Percentiles rank a stretch among this genome's conserved stretches.
Evolutionary conservation across 495 filamentous ascomycete species (phyloP).

Genomic region (Penicillium paradoxum): DNA sequence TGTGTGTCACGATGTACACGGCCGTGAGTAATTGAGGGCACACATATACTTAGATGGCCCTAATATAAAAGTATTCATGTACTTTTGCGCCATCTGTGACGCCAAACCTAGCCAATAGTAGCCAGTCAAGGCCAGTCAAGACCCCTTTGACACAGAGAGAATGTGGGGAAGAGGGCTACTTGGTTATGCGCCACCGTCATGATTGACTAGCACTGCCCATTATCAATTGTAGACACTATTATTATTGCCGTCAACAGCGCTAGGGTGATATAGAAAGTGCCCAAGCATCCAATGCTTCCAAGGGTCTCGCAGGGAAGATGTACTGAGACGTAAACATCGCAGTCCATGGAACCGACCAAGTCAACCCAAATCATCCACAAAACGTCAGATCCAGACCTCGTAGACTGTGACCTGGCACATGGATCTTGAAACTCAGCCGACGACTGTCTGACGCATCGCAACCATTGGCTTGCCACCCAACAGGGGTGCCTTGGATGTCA

Average conservation of each 20-base stretch:
- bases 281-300: background rate
- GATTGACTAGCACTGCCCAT: constrained; percentile 3
- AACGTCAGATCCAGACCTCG: background rate
- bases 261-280: background rate
- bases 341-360: background rate
- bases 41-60: background rate
- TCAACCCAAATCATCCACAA: background rate
- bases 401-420: background rate
- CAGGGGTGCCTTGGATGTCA: constrained; percentile 21
- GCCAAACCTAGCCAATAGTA: constrained; percentile 1
- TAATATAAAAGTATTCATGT: background rate
- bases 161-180: background rate
- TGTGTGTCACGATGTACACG: constrained; percentile 2
- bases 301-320: too few relatives aligned
- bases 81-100: background rate
- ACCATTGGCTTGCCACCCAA: constrained; percentile 10
- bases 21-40: background rate
- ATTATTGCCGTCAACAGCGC: background rate
- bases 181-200: background rate
- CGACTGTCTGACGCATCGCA: background rate
- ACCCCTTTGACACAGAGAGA: background rate
- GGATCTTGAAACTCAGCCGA: constrained; percentile 1
- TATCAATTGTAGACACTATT: background rate
- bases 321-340: background rate
- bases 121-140: background rate